Base-by-base conservation (phyloP, 202 grass and related monocot species). In the Miscanthus sacchariflorus region DNA sequence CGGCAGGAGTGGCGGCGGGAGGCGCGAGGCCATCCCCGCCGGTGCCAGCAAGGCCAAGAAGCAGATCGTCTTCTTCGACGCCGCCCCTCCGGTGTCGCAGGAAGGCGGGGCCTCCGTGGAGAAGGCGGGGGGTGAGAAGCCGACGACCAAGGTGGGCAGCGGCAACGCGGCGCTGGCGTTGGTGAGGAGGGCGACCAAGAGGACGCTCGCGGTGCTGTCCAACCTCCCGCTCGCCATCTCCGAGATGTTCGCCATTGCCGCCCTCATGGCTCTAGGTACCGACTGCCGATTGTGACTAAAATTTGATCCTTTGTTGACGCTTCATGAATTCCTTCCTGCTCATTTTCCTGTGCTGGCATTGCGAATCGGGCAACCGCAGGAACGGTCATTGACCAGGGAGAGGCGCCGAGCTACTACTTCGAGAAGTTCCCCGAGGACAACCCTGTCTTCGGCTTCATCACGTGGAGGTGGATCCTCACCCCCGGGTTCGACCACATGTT, bases 401-500 rank as follows among this genome's bases (percentile, higher is more conserved):
- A 99, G 83, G 72, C 91, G 15, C 85, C 93, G 73, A 93, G 92
- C 70, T 94, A 92, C 88, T 99, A 99, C 83, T 81, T 94, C n/a
- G 88, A 94, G 24, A 93, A 96, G 58, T 96, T 89, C 89, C 91
- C 92, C 6, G 96, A 96, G 86, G 92, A 93, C 45, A 94, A 88
- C 64, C 95, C 95, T 64, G 85, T 93, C 39, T 92, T 93, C 75
- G 96, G 96, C 27, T 82, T 95, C 88, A 83, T 98, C 52, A 98
- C 90, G 12, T 99, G 96, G 92, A 95, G 88, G 92, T 99, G 96
- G 96, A 93, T 99, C 48, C 88, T 99, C 43, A 86, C 88, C 36
- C 96, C 92, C 24, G 96, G 96, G 24, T 99, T 99, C 72, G 96
- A 96, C 84, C 96, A 99, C 90, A 99, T 99, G 96, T 99, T 94